Base-by-base conservation (phyloP, 2,329 filamentous ascomycete species). In the Fusarium nodosum region DNA sequence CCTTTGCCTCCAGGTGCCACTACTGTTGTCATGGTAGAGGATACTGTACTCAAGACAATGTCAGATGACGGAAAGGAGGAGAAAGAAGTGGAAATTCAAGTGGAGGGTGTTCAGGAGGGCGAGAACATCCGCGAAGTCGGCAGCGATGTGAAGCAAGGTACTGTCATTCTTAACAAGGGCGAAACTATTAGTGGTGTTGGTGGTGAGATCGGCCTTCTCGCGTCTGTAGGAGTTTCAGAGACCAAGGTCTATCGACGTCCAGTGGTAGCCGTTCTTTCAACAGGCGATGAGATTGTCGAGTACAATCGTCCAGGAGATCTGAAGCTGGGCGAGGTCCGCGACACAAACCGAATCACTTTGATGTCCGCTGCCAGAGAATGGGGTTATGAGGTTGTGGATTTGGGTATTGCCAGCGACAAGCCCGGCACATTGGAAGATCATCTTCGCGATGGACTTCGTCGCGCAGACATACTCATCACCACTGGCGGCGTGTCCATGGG, bases 401-500 rank as follows among this genome's bases (percentile, higher is more conserved):
- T 98, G 1, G 94, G 94, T 1, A 97, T 99, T 70, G 93, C 90
- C 2, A 88, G 85, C 41, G 93, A 97, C 78, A 88, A 88, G 81
- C 85, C 90, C 0, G 90, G 88, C 2, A 86, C 88, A 2, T 85
- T 99, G 1, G 95, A 98, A 77, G 84, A 91, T 74, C 89, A 86
- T 4, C 86, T 99, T 12, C 90, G 94, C 4, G 85, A 88, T 60
- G 93, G 91, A 1, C 83, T 98, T 64, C 87, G 92, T 22, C 83
- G 84, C 48, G 90, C 90, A 28, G 94, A 97, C 75, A 83, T 98
- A 15, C 86, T 99, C 60, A 89, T 99, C 75, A 98, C 96, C 18
- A 95, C 92, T 0, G 96, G 96, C 24, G 96, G 96, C 48, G 96
- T 98, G 22, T 97, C 93, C 12, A 99, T 99, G 96, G 96, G 96